These are phyloP conservation scores for Diddensiella transvaalensis DNA, from an alignment of 805 yeast species.

Conservation along the genomic window DNA sequence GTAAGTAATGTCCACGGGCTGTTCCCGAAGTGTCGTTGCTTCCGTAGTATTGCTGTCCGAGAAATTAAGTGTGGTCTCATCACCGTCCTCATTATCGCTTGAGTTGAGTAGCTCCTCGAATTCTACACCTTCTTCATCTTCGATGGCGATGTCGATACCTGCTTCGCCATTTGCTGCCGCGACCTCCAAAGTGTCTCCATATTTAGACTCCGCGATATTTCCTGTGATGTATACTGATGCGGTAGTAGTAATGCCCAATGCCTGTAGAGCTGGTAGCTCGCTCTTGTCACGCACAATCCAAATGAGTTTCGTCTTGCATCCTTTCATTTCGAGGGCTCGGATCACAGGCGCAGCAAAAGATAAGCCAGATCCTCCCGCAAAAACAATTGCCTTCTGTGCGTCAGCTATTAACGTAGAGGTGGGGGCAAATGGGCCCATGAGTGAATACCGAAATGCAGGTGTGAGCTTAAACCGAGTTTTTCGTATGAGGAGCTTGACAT, in stretches of 20 bases:
- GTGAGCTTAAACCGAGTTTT: constrained; percentile 34
- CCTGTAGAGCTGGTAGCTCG: constrained; percentile 74
- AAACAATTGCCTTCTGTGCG: constrained; percentile 44
- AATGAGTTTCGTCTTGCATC: constrained; percentile 59
- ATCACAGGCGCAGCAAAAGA: constrained; percentile 82
- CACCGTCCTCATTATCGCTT: constrained; percentile 14
- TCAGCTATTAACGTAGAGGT: constrained; percentile 38
- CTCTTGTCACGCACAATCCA: constrained; percentile 82
- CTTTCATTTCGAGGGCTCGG: constrained; percentile 71
- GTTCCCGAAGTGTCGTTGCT: neutral
- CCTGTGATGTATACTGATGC: constrained; percentile 50
- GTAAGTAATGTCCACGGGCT: constrained; percentile 10
- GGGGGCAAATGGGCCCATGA: constrained; percentile 38
- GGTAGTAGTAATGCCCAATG: constrained; percentile 49
- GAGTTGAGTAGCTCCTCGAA: constrained; percentile 19
- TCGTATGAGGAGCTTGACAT: constrained; percentile 35
- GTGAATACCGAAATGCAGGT: constrained; percentile 29
- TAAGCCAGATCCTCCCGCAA: constrained; percentile 77
- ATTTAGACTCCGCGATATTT: constrained; percentile 3
- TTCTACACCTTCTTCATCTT: constrained; percentile 19
- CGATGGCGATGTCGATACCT: constrained; percentile 14
- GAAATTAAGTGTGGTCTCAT: constrained; percentile 1
- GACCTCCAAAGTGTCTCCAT: constrained; percentile 11
- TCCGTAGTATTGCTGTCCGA: neutral
- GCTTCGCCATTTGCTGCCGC: too few species aligned